These are phyloP conservation scores for Byssoonygena ceratinophila DNA, from an alignment of 2,329 filamentous ascomycete genomes.

Conservation along the genomic window DNA sequence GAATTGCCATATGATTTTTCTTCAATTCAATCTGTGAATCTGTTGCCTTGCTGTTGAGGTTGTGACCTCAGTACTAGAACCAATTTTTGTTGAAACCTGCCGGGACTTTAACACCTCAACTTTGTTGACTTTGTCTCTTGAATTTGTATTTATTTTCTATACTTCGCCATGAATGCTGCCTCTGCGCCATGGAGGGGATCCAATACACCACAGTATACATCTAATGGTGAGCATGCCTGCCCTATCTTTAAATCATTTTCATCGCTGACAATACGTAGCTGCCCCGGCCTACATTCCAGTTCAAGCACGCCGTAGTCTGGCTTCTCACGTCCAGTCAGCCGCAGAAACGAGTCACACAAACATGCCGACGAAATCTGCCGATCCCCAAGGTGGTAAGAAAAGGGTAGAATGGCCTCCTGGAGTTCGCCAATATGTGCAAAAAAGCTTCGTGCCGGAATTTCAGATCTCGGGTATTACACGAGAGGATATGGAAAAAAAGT, in stretches of 20 bases:
- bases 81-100: background rate
- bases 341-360: slow-evolving; percentile 10
- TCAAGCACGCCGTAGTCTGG: slow-evolving; percentile 51
- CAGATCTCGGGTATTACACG: slow-evolving; percentile 52
- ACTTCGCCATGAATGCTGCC: slow-evolving; percentile 32
- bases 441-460: slow-evolving; percentile 70
- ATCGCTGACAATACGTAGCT: slow-evolving; percentile 19
- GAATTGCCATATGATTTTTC: background rate
- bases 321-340: slow-evolving; percentile 29
- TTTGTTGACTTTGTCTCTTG: background rate
- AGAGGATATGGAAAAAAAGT: slow-evolving; percentile 67
- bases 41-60: background rate
- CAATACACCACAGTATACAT: slow-evolving; percentile 23
- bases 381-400: slow-evolving; percentile 2
- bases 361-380: slow-evolving; percentile 20
- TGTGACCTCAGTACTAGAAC: background rate
- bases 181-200: slow-evolving; percentile 33
- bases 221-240: slow-evolving; percentile 26
- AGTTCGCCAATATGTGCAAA: slow-evolving; percentile 80
- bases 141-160: background rate
- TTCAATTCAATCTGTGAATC: background rate
- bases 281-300: slow-evolving; percentile 52
- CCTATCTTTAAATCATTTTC: background rate
- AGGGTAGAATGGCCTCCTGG: slow-evolving; percentile 61
- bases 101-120: background rate